phyloP scores from a whole-genome alignment of 306 rosid species.

The Vicia faba region DNA sequence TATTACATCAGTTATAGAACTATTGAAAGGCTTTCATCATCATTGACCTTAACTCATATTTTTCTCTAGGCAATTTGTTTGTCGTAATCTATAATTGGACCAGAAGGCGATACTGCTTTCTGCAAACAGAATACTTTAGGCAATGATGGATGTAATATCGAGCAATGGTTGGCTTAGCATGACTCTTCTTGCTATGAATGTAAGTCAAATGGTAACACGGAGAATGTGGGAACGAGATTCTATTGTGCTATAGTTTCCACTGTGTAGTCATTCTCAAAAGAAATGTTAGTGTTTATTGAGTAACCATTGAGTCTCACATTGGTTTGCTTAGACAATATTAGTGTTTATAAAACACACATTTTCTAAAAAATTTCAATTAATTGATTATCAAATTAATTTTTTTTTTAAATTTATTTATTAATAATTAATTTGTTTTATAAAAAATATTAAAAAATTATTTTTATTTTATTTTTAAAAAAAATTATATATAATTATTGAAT shows the following conservation, averaged over 20 bases:
- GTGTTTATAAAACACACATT: no score
- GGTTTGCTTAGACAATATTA: no score
- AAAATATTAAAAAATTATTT: no score
- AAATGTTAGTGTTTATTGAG: no score
- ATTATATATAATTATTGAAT: no score
- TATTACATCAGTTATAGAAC: conserved; percentile 88
- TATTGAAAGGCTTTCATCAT: conserved; percentile 82
- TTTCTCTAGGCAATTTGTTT: conserved; percentile 73
- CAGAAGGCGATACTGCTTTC: conserved; percentile 86
- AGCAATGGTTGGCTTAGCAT: conserved; percentile 91
- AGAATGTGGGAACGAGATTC: conserved; percentile 78
- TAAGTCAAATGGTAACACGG: conserved; percentile 94
- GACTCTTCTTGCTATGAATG: conserved; percentile 89
- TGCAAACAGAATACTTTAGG: conserved; percentile 84
- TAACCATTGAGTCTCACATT: no score
- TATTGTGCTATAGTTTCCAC: conserved; percentile 1
- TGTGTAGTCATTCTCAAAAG: no score
- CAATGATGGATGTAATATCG: conserved; percentile 93
- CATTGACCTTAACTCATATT: conserved; percentile 70
- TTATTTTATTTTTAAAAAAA: no score
- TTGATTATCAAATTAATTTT: no score
- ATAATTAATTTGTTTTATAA: no score
- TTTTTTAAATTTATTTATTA: no score
- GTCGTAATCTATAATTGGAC: conserved; percentile 82
- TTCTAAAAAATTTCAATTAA: no score